Percentiles rank a stretch among this genome's conserved stretches.
These are phyloP conservation scores for Suillus subaureus DNA, from an alignment of 768 basidiomycete species.

Conservation along the genomic window DNA sequence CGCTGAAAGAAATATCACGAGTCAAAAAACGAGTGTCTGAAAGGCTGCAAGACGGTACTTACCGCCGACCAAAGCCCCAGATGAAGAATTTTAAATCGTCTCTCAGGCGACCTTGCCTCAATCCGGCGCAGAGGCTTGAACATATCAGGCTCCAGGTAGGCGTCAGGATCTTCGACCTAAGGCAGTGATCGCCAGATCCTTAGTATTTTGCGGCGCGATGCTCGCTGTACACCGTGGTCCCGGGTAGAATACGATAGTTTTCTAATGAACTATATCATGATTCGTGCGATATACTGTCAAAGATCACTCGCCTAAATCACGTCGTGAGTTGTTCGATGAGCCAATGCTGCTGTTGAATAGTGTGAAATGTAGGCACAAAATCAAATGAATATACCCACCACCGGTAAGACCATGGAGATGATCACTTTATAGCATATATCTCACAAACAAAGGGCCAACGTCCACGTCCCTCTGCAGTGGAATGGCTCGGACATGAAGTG, in stretches of 20 bases:
- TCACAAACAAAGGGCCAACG: neutral
- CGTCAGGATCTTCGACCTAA: constrained; percentile 39
- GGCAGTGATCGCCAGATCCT: neutral
- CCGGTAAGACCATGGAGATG: constrained; percentile 19
- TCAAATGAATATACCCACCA: constrained; percentile 18
- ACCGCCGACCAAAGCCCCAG: constrained; percentile 38
- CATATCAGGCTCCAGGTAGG: constrained; percentile 55
- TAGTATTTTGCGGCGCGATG: neutral
- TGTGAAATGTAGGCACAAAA: neutral
- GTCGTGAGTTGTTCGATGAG: constrained; percentile 63
- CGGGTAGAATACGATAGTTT: constrained; percentile 42
- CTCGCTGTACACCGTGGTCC: constrained; percentile 37
- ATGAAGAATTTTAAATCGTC: constrained; percentile 33
- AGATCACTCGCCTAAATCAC: constrained; percentile 51
- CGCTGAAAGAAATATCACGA: constrained; percentile 27
- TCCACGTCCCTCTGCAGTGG: constrained; percentile 24
- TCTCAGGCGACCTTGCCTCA: constrained; percentile 23
- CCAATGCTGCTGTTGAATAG: constrained; percentile 41
- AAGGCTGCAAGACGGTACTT: constrained; percentile 15
- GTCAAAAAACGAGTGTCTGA: neutral
- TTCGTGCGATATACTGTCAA: neutral
- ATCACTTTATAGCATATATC: neutral
- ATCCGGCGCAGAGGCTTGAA: constrained; percentile 60
- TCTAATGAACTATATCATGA: constrained; percentile 21
- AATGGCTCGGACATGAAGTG: neutral